A percentile compares a stretch with the other conserved stretches of the same genome.
Conservation (phyloP, 2,329 filamentous ascomycete species). For the Penicillium vulpinum region DNA sequence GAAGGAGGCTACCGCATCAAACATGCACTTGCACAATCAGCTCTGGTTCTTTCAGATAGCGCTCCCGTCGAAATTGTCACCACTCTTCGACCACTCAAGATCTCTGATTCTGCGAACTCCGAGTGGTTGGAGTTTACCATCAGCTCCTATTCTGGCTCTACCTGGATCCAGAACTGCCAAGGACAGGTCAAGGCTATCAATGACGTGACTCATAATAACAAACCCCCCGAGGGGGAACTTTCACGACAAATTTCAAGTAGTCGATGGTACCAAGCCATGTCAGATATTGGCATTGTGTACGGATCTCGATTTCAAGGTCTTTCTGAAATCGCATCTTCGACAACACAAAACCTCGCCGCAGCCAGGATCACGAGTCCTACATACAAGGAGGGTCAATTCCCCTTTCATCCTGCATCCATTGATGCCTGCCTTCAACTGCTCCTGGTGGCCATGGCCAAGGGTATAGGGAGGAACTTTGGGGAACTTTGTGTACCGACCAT, state of each 20-base stretch:
- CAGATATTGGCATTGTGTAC: not conserved
- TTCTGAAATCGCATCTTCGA: not conserved
- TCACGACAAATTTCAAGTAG: too few species aligned
- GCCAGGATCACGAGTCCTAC: not conserved
- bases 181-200: not conserved
- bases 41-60: not conserved
- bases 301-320: not conserved
- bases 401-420: not conserved
- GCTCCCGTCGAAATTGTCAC: not conserved
- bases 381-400: too few species aligned
- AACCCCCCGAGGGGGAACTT: too few species aligned
- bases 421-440: not conserved
- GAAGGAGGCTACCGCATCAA: too few species aligned
- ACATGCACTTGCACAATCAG: not conserved
- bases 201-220: too few species aligned
- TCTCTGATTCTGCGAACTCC: not conserved
- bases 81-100: not conserved
- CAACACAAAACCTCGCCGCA: not conserved
- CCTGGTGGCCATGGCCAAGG: not conserved
- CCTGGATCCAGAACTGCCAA: not conserved
- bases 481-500: not conserved
- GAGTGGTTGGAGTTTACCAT: not conserved
- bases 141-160: not conserved
- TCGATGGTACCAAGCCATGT: too few species aligned
- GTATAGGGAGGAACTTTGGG: too few species aligned